Evolutionary conservation across 2,329 filamentous ascomycete species (phyloP).

Genomic region (Scolecobasidium constrictum): DNA sequence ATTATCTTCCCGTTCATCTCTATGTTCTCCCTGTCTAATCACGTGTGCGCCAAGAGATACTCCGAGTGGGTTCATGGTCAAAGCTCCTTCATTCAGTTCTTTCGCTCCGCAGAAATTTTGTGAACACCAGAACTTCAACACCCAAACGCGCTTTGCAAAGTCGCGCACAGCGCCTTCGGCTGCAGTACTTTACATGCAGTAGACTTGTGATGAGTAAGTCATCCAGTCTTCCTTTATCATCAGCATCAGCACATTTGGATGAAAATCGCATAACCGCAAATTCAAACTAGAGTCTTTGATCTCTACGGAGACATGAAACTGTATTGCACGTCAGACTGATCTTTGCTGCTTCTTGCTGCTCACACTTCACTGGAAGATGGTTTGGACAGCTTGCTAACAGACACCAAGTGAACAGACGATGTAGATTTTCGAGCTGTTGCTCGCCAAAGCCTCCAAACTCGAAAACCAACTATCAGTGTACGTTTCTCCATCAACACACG

Average conservation of each 20-base stretch:
- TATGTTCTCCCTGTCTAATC: too few relatives aligned
- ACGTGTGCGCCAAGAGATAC: too few relatives aligned
- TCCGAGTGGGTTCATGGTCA: too few relatives aligned
- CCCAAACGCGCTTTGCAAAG: too few relatives aligned
- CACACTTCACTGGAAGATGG: neutral
- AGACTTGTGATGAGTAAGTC: neutral
- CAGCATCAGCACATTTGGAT: neutral
- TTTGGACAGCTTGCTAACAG: neutral
- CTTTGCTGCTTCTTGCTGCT: neutral
- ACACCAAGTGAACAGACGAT: neutral
- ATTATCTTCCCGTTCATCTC: too few relatives aligned
- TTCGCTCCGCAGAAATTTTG: neutral
- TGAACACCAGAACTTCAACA: too few relatives aligned
- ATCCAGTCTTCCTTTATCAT: neutral
- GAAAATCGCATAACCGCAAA: neutral
- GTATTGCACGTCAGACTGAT: neutral
- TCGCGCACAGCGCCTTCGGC: neutral
- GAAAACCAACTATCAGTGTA: neutral
- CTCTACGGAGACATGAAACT: neutral
- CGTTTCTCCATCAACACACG: neutral
- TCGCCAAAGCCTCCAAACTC: neutral
- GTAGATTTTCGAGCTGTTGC: neutral
- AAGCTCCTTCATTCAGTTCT: neutral
- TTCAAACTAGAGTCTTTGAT: slow-evolving; percentile 1
- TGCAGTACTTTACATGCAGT: neutral